These are phyloP conservation scores for Calocera viscosa DNA, from an alignment of 768 basidiomycete genomes.

Conservation along the genomic window DNA sequence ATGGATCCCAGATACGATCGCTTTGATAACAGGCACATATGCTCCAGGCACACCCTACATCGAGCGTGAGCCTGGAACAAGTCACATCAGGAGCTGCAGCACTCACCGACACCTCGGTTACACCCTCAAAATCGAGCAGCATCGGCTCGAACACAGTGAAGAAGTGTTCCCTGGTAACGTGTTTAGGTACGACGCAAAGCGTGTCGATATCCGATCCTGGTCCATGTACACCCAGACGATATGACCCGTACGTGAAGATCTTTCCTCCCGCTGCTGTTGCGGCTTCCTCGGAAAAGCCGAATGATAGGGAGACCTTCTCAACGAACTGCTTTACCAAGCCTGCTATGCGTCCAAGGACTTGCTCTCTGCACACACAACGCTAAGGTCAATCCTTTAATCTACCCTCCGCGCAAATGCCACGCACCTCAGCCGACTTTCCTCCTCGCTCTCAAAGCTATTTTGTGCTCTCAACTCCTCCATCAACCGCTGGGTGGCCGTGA, in stretches of 20 bases:
- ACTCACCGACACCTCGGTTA: slow-evolving; percentile 79
- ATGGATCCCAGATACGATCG: slow-evolving; percentile 81
- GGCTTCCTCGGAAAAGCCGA: slow-evolving; percentile 76
- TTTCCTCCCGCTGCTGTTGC: slow-evolving; percentile 89
- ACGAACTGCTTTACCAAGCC: slow-evolving; percentile 90
- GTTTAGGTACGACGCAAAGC: slow-evolving; percentile 92
- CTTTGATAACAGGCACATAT: slow-evolving; percentile 88
- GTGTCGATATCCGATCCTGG: slow-evolving; percentile 97
- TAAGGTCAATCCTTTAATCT: neutral
- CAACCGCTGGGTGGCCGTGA: slow-evolving; percentile 49
- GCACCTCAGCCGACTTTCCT: slow-evolving; percentile 79
- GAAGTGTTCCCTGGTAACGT: slow-evolving; percentile 91
- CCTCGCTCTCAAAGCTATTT: slow-evolving; percentile 79
- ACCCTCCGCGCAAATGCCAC: slow-evolving; percentile 21
- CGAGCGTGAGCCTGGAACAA: neutral
- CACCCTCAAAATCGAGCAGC: slow-evolving; percentile 72
- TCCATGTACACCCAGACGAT: slow-evolving; percentile 92
- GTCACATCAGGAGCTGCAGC: slow-evolving; percentile 9
- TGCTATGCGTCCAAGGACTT: slow-evolving; percentile 80
- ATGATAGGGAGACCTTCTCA: slow-evolving; percentile 58
- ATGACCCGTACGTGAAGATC: slow-evolving; percentile 98
- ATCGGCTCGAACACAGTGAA: slow-evolving; percentile 83
- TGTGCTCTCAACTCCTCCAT: slow-evolving; percentile 83
- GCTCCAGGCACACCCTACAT: slow-evolving; percentile 87
- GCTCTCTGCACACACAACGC: slow-evolving; percentile 49